These are phyloP conservation scores for Suhomyces panamericanus DNA, from an alignment of 1,139 yeast species.

Conservation along the genomic window DNA sequence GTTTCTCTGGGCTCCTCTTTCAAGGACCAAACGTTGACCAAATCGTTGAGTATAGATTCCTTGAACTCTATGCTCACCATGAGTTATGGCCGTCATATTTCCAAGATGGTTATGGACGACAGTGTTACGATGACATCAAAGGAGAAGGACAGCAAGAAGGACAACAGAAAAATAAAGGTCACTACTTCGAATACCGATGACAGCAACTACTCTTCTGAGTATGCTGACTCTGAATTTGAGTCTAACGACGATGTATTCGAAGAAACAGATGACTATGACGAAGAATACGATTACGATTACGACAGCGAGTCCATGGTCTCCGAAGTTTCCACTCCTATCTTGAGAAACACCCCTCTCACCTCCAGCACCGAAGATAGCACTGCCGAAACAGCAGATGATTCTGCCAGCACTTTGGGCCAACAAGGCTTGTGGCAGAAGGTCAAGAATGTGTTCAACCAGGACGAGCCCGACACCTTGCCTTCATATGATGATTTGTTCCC, in stretches of 20 bases:
- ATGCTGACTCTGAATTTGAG: conserved; percentile 47
- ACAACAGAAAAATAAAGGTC: conserved; percentile 12
- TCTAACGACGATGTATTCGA: conserved; percentile 32
- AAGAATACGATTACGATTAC: conserved; percentile 24
- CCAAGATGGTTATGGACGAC: conserved; percentile 40
- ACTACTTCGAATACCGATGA: conserved; percentile 14
- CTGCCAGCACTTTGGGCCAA: conserved; percentile 9
- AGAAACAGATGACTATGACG: conserved; percentile 22
- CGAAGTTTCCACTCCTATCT: conserved; percentile 9
- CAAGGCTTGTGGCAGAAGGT: conserved; percentile 61
- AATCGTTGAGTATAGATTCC: conserved; percentile 39
- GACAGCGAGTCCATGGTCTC: conserved; percentile 16
- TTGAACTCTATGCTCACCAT: conserved; percentile 42
- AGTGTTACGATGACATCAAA: conserved; percentile 11
- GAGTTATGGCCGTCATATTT: conserved; percentile 43
- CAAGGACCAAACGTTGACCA: conserved; percentile 24
- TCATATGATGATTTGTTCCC: conserved; percentile 86
- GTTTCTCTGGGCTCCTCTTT: conserved; percentile 6
- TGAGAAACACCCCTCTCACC: background rate
- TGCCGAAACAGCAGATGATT: conserved; percentile 10
- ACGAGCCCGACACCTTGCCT: conserved; percentile 56
- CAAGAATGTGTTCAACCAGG: conserved; percentile 54
- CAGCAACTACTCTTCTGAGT: conserved; percentile 33
- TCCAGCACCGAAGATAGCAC: background rate
- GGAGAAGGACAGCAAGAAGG: conserved; percentile 11